phyloP scores from a whole-genome alignment of 176 grass and related monocot genomes.

The Ensete glaucum region DNA sequence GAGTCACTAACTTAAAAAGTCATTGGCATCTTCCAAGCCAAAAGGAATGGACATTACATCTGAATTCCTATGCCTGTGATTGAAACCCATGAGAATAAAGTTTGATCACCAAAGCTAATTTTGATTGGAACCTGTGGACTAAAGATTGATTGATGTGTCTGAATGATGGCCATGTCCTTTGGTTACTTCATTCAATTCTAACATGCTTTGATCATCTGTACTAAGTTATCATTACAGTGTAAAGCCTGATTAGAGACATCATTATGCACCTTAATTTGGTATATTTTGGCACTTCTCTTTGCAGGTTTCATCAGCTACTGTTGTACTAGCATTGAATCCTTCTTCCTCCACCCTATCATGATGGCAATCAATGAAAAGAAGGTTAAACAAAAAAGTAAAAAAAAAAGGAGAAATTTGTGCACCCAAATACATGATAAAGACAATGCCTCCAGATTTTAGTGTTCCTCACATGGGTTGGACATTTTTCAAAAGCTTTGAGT shows the following conservation, averaged over 20 bases:
- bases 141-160: background rate
- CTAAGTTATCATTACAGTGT: no score
- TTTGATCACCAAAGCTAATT: conserved; percentile 1
- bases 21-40: no score
- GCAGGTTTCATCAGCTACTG: no score
- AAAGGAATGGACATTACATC: no score
- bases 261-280: no score
- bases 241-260: no score
- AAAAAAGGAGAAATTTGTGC: background rate
- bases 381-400: background rate
- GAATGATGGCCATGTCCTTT: background rate
- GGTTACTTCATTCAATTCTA: background rate
- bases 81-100: background rate
- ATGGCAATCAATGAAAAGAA: no score
- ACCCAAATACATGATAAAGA: background rate
- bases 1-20: no score
- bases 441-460: conserved; percentile 3
- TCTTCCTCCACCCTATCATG: no score
- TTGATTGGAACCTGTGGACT: background rate
- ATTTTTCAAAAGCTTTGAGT: background rate
- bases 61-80: background rate
- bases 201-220: no score
- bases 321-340: no score
- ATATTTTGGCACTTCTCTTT: no score
- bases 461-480: conserved; percentile 2